Evolutionary conservation across 805 yeast species (phyloP), one percentile per base, ranked within the genome.

Genomic region (Nakazawaea ambrosiae): DNA sequence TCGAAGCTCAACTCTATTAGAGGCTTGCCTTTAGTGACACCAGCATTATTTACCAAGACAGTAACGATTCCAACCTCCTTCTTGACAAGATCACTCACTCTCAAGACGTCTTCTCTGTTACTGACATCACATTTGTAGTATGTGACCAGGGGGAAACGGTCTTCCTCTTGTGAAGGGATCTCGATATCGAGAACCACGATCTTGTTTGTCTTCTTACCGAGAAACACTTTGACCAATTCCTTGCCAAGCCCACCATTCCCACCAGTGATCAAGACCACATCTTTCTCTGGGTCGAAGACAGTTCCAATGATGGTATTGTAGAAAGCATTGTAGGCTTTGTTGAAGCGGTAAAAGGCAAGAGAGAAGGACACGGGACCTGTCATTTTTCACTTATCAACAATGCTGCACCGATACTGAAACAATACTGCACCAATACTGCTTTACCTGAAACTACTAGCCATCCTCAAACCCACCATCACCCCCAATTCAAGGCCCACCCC

Each of bases 31-130:
- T 61, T 60, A 26, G 80, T 67, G 10, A 87, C 70, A 0, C 86
- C 97, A 0, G 97, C 97, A 55, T 90, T 89, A 56, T 89, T 89
- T 35, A 90, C 70, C 12, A 90, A 58, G 2, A 88, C 66, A 0
- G 88, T 71, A 1, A 84, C 79, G 0, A 47, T 47, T 0, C 95
- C 94, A 30, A 74, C 49, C 23, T 67, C 68, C n/a, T 50, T 33
- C 24, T 49, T 50, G 22, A 88, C 72, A 8, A 33, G 40, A 5
- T 51, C 50, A 5, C 70, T 68, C 27, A 65, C 51, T 3, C 50
- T 49, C 16, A 54, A 47, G 5, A 88, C 69, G 15, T 70, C 65
- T 2, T 55, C 51, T 14, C 66, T 44, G 36, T 73, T 55, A 33
- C 87, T 64, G 3, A 90, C 84, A 57, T 90, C 95, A 55, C 95